Conservation (phyloP, 306 rosid genomes). For the Cercis canadensis region DNA sequence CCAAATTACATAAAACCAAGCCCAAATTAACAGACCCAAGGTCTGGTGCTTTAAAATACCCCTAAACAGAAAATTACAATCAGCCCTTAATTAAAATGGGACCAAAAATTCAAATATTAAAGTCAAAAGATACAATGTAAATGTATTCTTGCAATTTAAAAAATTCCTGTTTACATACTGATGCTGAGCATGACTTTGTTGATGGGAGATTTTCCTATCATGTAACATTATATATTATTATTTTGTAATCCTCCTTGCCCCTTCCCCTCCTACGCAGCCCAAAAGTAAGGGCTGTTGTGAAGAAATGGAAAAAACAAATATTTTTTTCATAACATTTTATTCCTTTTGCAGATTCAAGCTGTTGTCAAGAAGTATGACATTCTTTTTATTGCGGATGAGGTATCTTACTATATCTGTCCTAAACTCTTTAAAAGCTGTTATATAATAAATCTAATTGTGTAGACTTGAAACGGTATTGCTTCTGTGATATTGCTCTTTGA, state of each 20-base stretch:
- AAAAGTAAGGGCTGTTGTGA: too few relatives aligned
- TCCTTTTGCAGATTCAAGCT: constrained; percentile 76
- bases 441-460: constrained; percentile 8
- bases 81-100: too few relatives aligned
- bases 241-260: background rate
- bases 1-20: too few relatives aligned
- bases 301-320: background rate
- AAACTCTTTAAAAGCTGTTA: constrained; percentile 20
- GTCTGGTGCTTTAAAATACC: too few relatives aligned
- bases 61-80: too few relatives aligned
- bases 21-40: too few relatives aligned
- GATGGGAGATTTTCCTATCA: background rate
- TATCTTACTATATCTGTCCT: constrained; percentile 34
- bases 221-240: background rate
- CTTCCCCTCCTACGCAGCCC: too few relatives aligned
- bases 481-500: constrained; percentile 36
- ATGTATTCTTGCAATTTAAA: background rate
- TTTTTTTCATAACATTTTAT: constrained; percentile 32
- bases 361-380: constrained; percentile 92
- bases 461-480: constrained; percentile 20
- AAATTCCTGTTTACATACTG: background rate
- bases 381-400: constrained; percentile 97
- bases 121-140: too few relatives aligned
- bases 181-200: constrained; percentile 5
- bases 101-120: too few relatives aligned